Conservation (phyloP, 139 green algal genomes). For the Dunaliella sp. region DNA sequence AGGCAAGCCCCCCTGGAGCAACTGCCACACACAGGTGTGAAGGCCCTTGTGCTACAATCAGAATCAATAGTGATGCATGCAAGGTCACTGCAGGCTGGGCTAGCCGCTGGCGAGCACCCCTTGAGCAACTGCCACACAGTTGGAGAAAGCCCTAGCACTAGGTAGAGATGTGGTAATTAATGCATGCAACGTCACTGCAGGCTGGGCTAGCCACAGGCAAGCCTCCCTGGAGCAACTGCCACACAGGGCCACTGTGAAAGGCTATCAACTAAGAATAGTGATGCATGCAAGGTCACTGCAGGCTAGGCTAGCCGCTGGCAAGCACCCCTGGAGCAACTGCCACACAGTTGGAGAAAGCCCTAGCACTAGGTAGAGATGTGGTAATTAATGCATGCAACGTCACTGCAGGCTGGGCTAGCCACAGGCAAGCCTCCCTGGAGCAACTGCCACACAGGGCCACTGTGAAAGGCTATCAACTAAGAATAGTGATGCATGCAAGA, state of each 20-base stretch:
- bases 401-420: too few relatives aligned
- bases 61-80: too few relatives aligned
- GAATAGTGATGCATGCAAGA: not conserved
- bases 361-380: too few relatives aligned
- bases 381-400: too few relatives aligned
- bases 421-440: constrained; percentile 68
- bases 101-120: constrained; percentile 31
- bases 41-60: too few relatives aligned
- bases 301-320: constrained; percentile 18
- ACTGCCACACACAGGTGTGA: constrained; percentile 24
- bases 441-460: constrained; percentile 24
- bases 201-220: constrained; percentile 95
- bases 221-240: constrained; percentile 34
- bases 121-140: constrained; percentile 15
- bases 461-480: too few relatives aligned
- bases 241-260: constrained; percentile 20
- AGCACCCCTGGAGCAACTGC: constrained; percentile 28
- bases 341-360: too few relatives aligned
- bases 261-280: too few relatives aligned
- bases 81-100: not conserved
- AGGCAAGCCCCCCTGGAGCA: constrained; percentile 55
- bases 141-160: too few relatives aligned
- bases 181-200: too few relatives aligned
- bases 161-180: too few relatives aligned
- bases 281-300: not conserved